Percentiles rank a stretch among this genome's conserved stretches.
Conservation (phyloP, 106 monocot species). For the Dendrobium chrysotoxum region DNA sequence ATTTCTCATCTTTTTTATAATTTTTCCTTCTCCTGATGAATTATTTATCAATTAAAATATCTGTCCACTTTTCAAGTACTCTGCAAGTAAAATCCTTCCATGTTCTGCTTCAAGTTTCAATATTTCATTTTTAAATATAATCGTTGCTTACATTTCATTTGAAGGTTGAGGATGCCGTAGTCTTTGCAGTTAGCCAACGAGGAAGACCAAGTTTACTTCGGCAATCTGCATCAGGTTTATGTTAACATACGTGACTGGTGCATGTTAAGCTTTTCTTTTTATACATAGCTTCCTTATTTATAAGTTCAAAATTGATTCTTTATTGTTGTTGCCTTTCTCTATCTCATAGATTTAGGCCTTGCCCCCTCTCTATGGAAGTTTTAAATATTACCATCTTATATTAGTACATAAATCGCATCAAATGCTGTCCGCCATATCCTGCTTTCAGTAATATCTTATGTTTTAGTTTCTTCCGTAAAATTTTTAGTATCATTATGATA, state of each 20-base stretch:
- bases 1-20: background rate
- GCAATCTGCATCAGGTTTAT: constrained; percentile 58
- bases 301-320: background rate
- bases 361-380: background rate
- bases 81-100: background rate
- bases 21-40: constrained; percentile 1
- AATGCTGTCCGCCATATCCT: background rate
- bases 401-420: background rate
- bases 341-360: background rate
- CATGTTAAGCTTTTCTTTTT: background rate
- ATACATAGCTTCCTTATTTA: background rate
- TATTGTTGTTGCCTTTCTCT: background rate
- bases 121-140: background rate
- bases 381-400: background rate
- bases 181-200: constrained; percentile 60
- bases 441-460: background rate
- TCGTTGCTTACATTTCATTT: constrained; percentile 1
- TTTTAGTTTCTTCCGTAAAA: background rate
- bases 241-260: background rate
- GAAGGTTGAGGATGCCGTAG: constrained; percentile 86
- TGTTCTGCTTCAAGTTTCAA: background rate
- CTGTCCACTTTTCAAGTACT: background rate
- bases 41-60: background rate
- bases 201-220: constrained; percentile 45
- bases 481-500: too few species aligned